phyloP scores from a whole-genome alignment of 2,329 filamentous ascomycete genomes.

The Colletotrichum chlorophyti region DNA sequence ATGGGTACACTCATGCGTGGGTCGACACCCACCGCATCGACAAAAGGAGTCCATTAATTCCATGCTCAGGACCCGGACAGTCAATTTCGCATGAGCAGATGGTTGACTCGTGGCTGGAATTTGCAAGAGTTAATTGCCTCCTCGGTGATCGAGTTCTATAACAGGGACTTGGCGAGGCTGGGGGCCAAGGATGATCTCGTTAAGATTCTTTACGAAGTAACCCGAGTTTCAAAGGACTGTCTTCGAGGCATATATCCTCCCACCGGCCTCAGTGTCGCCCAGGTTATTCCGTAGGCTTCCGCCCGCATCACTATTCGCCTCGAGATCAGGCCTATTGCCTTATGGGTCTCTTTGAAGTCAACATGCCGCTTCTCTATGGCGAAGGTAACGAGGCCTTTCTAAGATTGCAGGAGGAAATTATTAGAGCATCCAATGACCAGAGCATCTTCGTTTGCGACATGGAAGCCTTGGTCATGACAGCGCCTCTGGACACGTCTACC shows the following conservation, averaged over 20 bases:
- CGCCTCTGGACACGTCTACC: background rate
- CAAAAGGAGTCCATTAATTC: slow-evolving; percentile 26
- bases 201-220: background rate
- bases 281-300: slow-evolving; percentile 44
- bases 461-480: background rate
- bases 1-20: background rate
- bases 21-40: slow-evolving; percentile 15
- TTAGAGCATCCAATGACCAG: slow-evolving; percentile 41
- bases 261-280: slow-evolving; percentile 31
- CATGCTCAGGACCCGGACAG: slow-evolving; percentile 10
- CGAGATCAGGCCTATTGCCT: slow-evolving; percentile 44
- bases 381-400: slow-evolving; percentile 42
- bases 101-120: slow-evolving; percentile 30
- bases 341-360: slow-evolving; percentile 42
- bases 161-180: slow-evolving; percentile 11
- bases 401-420: slow-evolving; percentile 43
- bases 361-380: slow-evolving; percentile 44
- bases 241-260: background rate
- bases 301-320: slow-evolving; percentile 36
- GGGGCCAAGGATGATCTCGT: background rate
- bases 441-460: slow-evolving; percentile 38
- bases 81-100: slow-evolving; percentile 1
- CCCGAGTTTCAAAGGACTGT: background rate
- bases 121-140: slow-evolving; percentile 29
- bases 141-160: slow-evolving; percentile 3